Base-by-base conservation (phyloP, 2,329 filamentous ascomycete genomes). In the Salinomyces thailandicus region DNA sequence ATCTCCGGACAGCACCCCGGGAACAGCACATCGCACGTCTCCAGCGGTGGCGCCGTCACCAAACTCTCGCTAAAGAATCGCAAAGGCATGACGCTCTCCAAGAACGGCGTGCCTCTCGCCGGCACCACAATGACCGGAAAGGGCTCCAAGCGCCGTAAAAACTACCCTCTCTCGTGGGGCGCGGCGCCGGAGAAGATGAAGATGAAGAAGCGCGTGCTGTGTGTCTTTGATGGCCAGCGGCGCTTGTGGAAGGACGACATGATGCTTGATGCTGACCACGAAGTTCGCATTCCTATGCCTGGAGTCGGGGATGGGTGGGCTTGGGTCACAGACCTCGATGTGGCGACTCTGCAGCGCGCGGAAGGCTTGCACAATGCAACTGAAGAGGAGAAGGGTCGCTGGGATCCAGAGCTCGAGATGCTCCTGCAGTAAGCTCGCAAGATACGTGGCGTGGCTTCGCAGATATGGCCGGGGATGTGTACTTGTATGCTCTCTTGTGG, bases 231-330 rank as follows among this genome's bases (percentile, higher is more conserved):
- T 55, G 91, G 91, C 1, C 73, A 73, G 12, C 78, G 87, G 36
- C 79, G 89, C 28, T 72, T 98, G 33, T 91, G 84, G 74, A 96
- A 96, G 68, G 91, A 98, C 57, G 91, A 98, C 63, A 91, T 96
- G 85, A 93, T 95, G 86, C 78, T 98, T 33, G 85, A 87, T 50
- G 86, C 83, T 12, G 86, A 94, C 51, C 87, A 91, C 54, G 91
- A 98, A 63, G 85, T 96, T 24, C 85, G 89, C 54, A 71, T 94
- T 60, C 78, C 78, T 60, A 71, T 95, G 42, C 57, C 57, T 13
- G 74, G 74, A 16, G 81, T 83, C 52, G 74, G 75, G 17, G 81
- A 85, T 54, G 51, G 66, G 14, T 77, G 81, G 53, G 72, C 75
- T 1, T 96, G 93, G 57, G 79, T 95, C 26, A 96, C 89, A 5